Conservation (phyloP, 148 eudicot species). For the Linanthus parryae region DNA sequence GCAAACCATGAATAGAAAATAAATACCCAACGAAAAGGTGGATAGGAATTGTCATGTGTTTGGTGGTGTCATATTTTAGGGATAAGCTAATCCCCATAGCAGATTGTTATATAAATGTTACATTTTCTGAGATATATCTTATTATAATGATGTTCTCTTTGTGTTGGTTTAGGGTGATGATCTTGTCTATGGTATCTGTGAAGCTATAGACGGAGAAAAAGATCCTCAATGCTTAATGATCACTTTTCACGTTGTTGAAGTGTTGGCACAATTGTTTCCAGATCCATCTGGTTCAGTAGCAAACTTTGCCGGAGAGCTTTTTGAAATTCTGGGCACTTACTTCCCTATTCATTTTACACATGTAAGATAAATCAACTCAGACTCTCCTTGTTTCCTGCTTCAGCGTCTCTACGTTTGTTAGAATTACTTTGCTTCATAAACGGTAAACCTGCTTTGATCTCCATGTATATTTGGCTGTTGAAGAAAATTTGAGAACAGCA, state of each 20-base stretch:
- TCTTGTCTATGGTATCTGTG: constrained; percentile 70
- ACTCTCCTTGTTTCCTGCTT: not conserved
- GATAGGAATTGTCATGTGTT: too few species aligned
- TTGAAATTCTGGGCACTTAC: constrained; percentile 71
- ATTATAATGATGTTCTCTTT: too few species aligned
- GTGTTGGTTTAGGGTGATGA: constrained; percentile 60
- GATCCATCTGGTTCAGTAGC: constrained; percentile 63
- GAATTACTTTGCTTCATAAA: too few species aligned
- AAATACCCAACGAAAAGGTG: too few species aligned
- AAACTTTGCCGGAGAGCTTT: constrained; percentile 65
- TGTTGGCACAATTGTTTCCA: constrained; percentile 46
- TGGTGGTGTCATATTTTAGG: too few species aligned
- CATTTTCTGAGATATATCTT: too few species aligned
- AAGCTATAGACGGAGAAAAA: constrained; percentile 82
- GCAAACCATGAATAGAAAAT: too few species aligned
- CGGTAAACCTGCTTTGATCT: too few species aligned
- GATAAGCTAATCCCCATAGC: too few species aligned
- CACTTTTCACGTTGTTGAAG: constrained; percentile 63
- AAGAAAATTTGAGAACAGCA: too few species aligned
- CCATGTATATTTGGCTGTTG: too few species aligned
- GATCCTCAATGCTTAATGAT: constrained; percentile 86
- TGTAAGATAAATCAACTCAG: constrained; percentile 40
- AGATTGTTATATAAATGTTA: too few species aligned
- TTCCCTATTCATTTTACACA: constrained; percentile 93
- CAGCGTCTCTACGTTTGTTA: constrained; percentile 2